Conservation (phyloP, 1,284 basidiomycete species). For the Moesziomyces aphidis region DNA sequence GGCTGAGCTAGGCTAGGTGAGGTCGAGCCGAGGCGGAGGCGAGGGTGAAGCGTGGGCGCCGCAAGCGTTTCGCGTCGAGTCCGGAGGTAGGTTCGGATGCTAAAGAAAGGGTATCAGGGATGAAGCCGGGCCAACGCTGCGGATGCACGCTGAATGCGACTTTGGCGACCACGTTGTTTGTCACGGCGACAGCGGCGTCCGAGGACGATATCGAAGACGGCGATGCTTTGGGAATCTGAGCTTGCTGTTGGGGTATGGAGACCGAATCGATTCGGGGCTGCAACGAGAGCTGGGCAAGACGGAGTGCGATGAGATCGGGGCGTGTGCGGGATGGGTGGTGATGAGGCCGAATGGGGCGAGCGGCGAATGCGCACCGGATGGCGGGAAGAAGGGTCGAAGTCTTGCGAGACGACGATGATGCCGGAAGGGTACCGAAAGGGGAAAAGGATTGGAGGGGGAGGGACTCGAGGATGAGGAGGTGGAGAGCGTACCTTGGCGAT, state of each 20-base stretch:
- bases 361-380: no score
- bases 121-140: neutral
- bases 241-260: neutral
- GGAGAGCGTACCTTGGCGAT: neutral
- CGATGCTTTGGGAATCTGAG: neutral
- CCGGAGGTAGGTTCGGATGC: neutral
- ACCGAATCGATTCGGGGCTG: neutral
- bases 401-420: no score
- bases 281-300: slow-evolving; percentile 1
- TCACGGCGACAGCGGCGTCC: no score
- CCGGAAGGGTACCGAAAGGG: neutral
- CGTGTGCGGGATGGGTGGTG: neutral
- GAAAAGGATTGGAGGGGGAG: neutral
- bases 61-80: no score
- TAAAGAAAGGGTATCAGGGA: neutral
- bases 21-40: no score
- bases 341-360: no score
- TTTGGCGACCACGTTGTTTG: no score
- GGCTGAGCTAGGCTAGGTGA: neutral
- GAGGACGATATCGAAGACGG: no score
- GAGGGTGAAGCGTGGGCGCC: no score
- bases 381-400: no score
- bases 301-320: neutral
- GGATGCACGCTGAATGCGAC: no score
- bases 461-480: neutral